A percentile compares a stretch with the other conserved stretches of the same genome.
Evolutionary conservation across 306 rosid species (phyloP).

Genomic region (Urtica urens): DNA sequence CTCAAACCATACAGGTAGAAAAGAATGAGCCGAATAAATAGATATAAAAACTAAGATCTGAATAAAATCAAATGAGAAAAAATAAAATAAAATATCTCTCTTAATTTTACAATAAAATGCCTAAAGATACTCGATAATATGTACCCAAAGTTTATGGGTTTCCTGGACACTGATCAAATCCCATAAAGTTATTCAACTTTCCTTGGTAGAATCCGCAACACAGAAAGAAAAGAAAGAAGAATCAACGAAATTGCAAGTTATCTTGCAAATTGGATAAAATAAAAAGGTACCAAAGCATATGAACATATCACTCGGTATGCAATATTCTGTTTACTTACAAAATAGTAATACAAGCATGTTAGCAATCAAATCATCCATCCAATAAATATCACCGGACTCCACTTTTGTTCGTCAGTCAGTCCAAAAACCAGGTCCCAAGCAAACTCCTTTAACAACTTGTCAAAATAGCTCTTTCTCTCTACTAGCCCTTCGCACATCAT

Average conservation of each 20-base stretch:
- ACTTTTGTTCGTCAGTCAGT: slow-evolving; percentile 39
- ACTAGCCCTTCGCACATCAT: slow-evolving; percentile 37
- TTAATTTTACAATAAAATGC: too few relatives aligned
- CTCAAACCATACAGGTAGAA: too few relatives aligned
- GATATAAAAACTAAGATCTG: too few relatives aligned
- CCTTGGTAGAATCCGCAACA: too few relatives aligned
- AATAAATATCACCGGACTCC: slow-evolving; percentile 27
- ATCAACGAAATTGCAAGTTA: neutral
- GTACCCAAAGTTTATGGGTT: too few relatives aligned
- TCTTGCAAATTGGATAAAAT: neutral
- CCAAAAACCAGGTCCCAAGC: slow-evolving; percentile 45
- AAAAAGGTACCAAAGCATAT: slow-evolving; percentile 5
- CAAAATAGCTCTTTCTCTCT: slow-evolving; percentile 27
- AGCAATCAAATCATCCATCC: slow-evolving; percentile 37
- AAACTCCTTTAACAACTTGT: slow-evolving; percentile 33
- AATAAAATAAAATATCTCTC: too few relatives aligned
- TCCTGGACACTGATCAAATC: too few relatives aligned
- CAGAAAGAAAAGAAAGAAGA: too few relatives aligned
- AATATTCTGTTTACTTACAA: slow-evolving; percentile 50
- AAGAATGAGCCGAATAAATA: too few relatives aligned
- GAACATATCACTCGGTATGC: slow-evolving; percentile 10
- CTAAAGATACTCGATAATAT: too few relatives aligned
- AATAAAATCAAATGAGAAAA: too few relatives aligned
- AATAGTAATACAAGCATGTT: slow-evolving; percentile 54
- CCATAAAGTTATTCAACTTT: too few relatives aligned